Percentiles rank a stretch among this genome's conserved stretches.
These are phyloP conservation scores for Ophiognomonia clavigignenti-juglandacearum DNA, from an alignment of 2,329 filamentous ascomycete species.

Conservation along the genomic window DNA sequence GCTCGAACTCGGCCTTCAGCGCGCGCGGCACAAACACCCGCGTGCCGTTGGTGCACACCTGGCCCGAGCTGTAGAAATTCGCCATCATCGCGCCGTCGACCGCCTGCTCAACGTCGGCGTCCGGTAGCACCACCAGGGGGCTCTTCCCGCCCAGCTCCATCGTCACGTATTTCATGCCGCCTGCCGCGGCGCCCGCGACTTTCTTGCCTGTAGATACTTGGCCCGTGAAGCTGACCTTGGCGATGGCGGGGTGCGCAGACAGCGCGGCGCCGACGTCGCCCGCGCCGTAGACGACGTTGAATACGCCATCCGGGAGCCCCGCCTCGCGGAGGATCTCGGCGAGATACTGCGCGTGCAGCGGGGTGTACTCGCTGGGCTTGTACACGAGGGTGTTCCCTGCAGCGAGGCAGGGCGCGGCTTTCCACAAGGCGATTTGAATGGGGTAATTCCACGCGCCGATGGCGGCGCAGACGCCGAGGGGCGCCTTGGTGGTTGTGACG, in stretches of 20 bases:
- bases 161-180: constrained; percentile 83
- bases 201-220: constrained; percentile 80
- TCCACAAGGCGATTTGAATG: constrained; percentile 87
- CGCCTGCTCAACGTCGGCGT: constrained; percentile 73
- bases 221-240: constrained; percentile 87
- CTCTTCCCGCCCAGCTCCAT: constrained; percentile 91
- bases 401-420: constrained; percentile 78
- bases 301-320: constrained; percentile 74
- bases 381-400: constrained; percentile 89
- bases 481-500: constrained; percentile 77
- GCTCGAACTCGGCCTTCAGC: constrained; percentile 66
- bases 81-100: constrained; percentile 89
- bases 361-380: constrained; percentile 84
- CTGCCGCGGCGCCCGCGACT: constrained; percentile 70
- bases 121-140: constrained; percentile 73
- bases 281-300: constrained; percentile 80
- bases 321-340: constrained; percentile 75
- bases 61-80: constrained; percentile 87
- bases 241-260: constrained; percentile 65
- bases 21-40: constrained; percentile 72
- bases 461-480: constrained; percentile 77
- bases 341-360: constrained; percentile 72
- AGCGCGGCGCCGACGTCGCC: constrained; percentile 73
- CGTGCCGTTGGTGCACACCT: constrained; percentile 91
- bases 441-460: constrained; percentile 94